Evolutionary conservation across 176 grass and related monocot genomes (phyloP).

Genomic region (Musa troglodytarum): DNA sequence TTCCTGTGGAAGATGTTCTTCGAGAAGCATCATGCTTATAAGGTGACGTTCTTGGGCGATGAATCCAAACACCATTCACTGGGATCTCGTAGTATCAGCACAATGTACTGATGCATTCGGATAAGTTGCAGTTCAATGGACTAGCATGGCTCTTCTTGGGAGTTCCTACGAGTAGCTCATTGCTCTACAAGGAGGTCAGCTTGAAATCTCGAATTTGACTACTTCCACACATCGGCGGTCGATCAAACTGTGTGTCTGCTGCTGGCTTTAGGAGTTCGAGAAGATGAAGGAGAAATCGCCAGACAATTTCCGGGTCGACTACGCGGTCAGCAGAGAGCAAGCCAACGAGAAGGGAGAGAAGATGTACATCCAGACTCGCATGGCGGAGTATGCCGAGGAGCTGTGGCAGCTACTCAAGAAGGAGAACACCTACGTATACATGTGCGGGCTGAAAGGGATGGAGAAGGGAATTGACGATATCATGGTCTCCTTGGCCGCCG

Average conservation of each 20-base stretch:
- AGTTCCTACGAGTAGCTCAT: constrained; percentile 68
- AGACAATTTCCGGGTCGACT: constrained; percentile 76
- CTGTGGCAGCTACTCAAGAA: constrained; percentile 91
- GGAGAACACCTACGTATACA: constrained; percentile 92
- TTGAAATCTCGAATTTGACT: not conserved
- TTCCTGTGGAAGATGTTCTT: constrained; percentile 99
- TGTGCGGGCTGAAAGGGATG: constrained; percentile 96
- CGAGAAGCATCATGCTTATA: constrained; percentile 73
- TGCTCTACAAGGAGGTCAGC: constrained; percentile 76
- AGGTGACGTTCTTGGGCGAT: constrained; percentile 30
- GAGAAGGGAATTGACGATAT: constrained; percentile 99
- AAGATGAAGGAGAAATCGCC: constrained; percentile 76
- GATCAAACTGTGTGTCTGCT: too few relatives aligned
- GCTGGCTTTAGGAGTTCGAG: constrained; percentile 55
- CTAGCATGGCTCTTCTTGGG: constrained; percentile 95
- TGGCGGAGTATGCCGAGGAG: constrained; percentile 74
- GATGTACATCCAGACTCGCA: constrained; percentile 97
- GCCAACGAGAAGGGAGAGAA: constrained; percentile 65
- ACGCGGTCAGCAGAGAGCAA: constrained; percentile 87
- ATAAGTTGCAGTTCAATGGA: constrained; percentile 67
- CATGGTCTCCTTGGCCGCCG: constrained; percentile 56
- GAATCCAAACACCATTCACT: not conserved
- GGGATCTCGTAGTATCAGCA: not conserved
- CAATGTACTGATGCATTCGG: not conserved
- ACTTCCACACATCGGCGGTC: too few relatives aligned